Evolutionary conservation across 805 yeast species (phyloP).

Genomic region (Lipomyces anomalus): DNA sequence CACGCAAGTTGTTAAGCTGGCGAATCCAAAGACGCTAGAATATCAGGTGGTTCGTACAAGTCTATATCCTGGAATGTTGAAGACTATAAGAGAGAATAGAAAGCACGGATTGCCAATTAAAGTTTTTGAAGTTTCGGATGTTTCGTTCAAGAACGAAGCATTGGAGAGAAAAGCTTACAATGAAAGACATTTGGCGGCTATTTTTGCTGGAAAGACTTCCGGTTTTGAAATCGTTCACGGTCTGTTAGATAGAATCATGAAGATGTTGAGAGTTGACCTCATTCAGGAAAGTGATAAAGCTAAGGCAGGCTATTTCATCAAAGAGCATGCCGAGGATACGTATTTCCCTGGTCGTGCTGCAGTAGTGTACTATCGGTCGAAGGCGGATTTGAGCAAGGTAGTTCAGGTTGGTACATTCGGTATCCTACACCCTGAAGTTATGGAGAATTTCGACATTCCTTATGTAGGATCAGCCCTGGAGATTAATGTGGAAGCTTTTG

Average conservation of each 20-base stretch:
- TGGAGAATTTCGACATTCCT: slow-evolving; percentile 80
- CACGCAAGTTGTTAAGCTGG: slow-evolving; percentile 79
- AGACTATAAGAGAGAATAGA: slow-evolving; percentile 93
- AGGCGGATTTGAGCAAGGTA: slow-evolving; percentile 34
- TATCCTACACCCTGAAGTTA: slow-evolving; percentile 91
- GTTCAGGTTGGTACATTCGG: slow-evolving; percentile 71
- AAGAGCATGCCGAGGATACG: slow-evolving; percentile 40
- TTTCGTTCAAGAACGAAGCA: slow-evolving; percentile 72
- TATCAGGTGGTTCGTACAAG: slow-evolving; percentile 97
- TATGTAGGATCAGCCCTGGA: slow-evolving; percentile 82
- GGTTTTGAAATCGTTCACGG: slow-evolving; percentile 96
- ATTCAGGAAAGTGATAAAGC: slow-evolving; percentile 28
- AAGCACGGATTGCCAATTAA: slow-evolving; percentile 90
- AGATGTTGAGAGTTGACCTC: slow-evolving; percentile 76
- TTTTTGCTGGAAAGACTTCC: slow-evolving; percentile 88
- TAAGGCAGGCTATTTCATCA: slow-evolving; percentile 19
- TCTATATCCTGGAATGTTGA: slow-evolving; percentile 86
- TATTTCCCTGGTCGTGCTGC: slow-evolving; percentile 99
- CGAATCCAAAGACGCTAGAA: slow-evolving; percentile 93
- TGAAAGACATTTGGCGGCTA: slow-evolving; percentile 92
- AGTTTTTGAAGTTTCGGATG: slow-evolving; percentile 94
- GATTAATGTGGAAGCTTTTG: slow-evolving; percentile 80
- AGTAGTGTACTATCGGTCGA: slow-evolving; percentile 64
- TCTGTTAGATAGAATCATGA: slow-evolving; percentile 88
- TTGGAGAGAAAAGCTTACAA: slow-evolving; percentile 87